Base-by-base conservation (phyloP, 2,329 filamentous ascomycete genomes). In the Tolypocladium tundrense region DNA sequence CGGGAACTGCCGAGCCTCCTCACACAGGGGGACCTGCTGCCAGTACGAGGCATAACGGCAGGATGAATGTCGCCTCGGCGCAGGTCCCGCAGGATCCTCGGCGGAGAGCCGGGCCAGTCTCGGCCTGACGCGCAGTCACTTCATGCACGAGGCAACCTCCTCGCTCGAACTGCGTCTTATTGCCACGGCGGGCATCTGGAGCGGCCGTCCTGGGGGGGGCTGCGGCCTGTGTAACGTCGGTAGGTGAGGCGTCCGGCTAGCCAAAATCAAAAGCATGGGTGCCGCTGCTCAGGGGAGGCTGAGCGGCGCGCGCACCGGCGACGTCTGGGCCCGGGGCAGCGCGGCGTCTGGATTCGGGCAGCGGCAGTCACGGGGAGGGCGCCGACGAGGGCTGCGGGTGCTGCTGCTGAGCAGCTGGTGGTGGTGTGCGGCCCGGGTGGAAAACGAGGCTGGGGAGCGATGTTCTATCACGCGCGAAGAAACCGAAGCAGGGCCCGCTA, bases 331-430 rank as follows among this genome's bases (percentile, higher is more conserved):
- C 2, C 10, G 5, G 19, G 8, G n/a, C 27, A 2, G 3, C 11
- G 16, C 27, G n/a, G 16, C 4, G 8, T 10, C 10, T 4, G 14
- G 1, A 4, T 21, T 4, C 31, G 21, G 16, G 10, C 5, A 8
- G 8, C 11, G 35, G 5, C 9, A 2, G 4, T 52, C 16, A 14
- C 19, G 27, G 14, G 48, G 10, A 6, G 48, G 37, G 37, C 4
- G 11, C n/a, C 3, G 19, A 9, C 48, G 3, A 50, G 16, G 8
- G 4, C 24, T 4, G 45, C 27, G 16, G 10, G 9, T 50, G 10
- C 0, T 1, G n/a, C n/a, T 48, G 16, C 11, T 11, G 19, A 11
- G n/a, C 19, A 35, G n/a, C 2, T 2, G n/a, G 1, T 35, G 4
- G 27, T 51, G 48, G 16, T n/a, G 7, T n/a, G 24, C 4, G 45